phyloP scores from a whole-genome alignment of 257 asterid genomes.

The Gardenia jasminoides region DNA sequence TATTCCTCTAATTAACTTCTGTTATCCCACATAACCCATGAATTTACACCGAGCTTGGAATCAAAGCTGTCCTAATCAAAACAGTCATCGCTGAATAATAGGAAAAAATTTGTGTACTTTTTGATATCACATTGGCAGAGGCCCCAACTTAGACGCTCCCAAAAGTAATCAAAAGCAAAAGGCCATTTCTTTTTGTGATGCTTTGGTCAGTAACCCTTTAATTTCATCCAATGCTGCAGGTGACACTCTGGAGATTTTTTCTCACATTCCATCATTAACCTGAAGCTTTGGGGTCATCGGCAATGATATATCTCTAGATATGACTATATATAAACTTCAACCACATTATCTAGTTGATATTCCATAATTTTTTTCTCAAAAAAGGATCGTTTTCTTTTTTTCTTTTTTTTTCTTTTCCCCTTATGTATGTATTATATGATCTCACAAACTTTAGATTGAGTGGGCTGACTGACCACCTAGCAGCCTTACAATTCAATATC shows the following conservation, averaged over 20 bases:
- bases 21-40: conserved; percentile 18
- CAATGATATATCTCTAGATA: background rate
- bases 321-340: background rate
- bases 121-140: conserved; percentile 8
- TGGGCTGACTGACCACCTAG: background rate
- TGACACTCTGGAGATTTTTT: conserved; percentile 20
- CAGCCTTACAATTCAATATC: background rate
- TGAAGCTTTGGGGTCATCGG: conserved; percentile 4
- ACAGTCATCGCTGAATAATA: conserved; percentile 19
- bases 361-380: background rate
- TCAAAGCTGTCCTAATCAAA: conserved; percentile 34
- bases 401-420: no score
- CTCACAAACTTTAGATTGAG: background rate
- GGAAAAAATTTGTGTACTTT: conserved; percentile 14
- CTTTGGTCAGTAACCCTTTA: conserved; percentile 26
- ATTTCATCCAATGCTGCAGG: conserved; percentile 19
- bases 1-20: background rate
- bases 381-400: background rate
- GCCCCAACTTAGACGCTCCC: conserved; percentile 33
- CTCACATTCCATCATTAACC: conserved; percentile 10
- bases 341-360: background rate
- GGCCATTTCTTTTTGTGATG: conserved; percentile 36
- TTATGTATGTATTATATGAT: no score
- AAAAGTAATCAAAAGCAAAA: conserved; percentile 35
- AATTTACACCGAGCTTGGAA: conserved; percentile 14